Evolutionary conservation across 352 stramenopile species (phyloP).

Genomic region (Phytophthora multivora): DNA sequence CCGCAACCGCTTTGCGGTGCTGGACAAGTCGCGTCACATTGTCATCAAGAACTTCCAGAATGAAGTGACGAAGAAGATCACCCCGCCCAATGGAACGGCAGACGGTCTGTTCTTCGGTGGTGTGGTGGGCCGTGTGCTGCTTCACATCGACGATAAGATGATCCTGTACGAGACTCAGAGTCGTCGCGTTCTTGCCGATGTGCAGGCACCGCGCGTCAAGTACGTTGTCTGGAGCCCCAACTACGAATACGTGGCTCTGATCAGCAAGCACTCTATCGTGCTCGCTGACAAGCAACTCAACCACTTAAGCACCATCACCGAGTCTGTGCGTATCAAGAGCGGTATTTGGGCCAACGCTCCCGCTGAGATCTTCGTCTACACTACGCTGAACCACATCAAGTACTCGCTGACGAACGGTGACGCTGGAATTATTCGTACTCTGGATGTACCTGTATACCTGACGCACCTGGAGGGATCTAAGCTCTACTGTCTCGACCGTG

Average conservation of each 20-base stretch:
- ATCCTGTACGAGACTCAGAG: conserved; percentile 99
- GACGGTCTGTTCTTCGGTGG: conserved; percentile 97
- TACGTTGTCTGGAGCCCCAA: conserved; percentile 98
- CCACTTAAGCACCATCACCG: conserved; percentile 96
- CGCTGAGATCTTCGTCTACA: conserved; percentile 98
- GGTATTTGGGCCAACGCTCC: conserved; percentile 92
- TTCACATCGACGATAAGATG: conserved; percentile 97
- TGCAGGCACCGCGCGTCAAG: conserved; percentile 97
- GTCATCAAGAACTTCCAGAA: conserved; percentile 99
- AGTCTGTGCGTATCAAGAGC: conserved; percentile 97
- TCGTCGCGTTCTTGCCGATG: conserved; percentile 95
- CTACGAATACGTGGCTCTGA: conserved; percentile 96
- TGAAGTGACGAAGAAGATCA: conserved; percentile 98
- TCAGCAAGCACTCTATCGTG: conserved; percentile 98
- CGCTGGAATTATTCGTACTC: conserved; percentile 97
- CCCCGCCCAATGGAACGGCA: conserved; percentile 94
- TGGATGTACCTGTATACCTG: conserved; percentile 98
- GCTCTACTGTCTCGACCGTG: conserved; percentile 96
- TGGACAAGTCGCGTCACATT: conserved; percentile 97
- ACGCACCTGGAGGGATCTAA: conserved; percentile 95
- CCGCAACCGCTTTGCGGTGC: conserved; percentile 97
- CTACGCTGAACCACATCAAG: conserved; percentile 96
- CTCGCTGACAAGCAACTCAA: conserved; percentile 98
- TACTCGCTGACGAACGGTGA: conserved; percentile 94
- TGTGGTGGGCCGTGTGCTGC: conserved; percentile 96